Evolutionary conservation across 371 early-diverging fungal genomes (phyloP).

Genomic region (Coemansia sp.): DNA sequence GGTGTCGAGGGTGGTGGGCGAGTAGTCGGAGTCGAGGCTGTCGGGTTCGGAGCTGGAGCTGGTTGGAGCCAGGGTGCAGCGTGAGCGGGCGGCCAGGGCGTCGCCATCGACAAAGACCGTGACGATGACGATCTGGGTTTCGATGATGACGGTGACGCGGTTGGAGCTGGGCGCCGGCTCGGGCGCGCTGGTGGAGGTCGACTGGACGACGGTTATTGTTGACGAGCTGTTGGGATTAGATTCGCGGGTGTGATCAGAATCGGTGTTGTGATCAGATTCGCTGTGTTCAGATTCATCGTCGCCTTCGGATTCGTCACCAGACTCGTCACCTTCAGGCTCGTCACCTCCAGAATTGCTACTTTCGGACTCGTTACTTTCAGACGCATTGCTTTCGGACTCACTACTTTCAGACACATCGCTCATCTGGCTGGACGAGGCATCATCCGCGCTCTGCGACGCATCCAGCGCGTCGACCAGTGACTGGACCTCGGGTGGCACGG

Average conservation of each 20-base stretch:
- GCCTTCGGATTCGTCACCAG: too few species aligned
- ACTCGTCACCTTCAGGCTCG: too few species aligned
- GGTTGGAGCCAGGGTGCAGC: neutral
- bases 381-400: too few species aligned
- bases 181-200: neutral
- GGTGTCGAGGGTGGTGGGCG: neutral
- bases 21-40: neutral
- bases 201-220: constrained; percentile 1
- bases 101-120: constrained; percentile 9
- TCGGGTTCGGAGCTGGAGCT: neutral
- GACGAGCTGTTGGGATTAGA: neutral
- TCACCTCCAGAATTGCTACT: too few species aligned
- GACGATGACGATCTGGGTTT: neutral
- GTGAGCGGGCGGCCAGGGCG: neutral
- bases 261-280: neutral
- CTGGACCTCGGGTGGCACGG: constrained; percentile 22
- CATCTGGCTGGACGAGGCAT: too few species aligned
- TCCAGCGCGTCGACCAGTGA: neutral
- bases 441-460: neutral
- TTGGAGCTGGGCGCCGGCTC: too few species aligned
- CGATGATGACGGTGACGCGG: neutral
- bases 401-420: too few species aligned
- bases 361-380: too few species aligned
- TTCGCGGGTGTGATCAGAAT: neutral
- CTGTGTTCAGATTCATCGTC: neutral